Evolutionary conservation across 257 asterid genomes (phyloP), one percentile per base, ranked within the genome.

Genomic region (Jacaranda copaia): DNA sequence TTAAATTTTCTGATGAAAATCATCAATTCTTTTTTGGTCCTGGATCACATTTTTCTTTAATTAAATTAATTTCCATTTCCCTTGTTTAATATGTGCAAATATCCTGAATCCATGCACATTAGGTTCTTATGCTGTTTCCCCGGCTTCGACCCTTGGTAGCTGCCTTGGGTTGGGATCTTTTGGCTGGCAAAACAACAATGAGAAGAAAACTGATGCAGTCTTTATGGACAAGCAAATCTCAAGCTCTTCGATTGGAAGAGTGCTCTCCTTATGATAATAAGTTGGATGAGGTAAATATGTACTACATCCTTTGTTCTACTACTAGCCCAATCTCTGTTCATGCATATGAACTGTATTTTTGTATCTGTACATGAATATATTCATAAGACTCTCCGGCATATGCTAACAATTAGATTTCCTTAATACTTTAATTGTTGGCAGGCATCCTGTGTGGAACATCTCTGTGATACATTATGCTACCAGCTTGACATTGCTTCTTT

Each of bases 111-210:
- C 48, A 42, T 56, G 57, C 52, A 39, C 81, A 60, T 79, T 83
- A 95, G 99, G 89, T 93, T 79, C 96, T 95, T 68, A 84, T 84
- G 79, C 74, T 91, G 85, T 93, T 90, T 77, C 98, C 99, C 67
- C 91, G 94, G 63, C 97, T 95, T 83, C 99, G 91, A 82, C 99
- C 99, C 77, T 88, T 95, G 81, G 93, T 91, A 71, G 96, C 99
- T 68, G 97, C 88, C 75, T 87, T 95, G 89, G 98, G 99, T 70
- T 95, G 99, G 99, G 99, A 95, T 86, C 89, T 95, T 74, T 87
- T 95, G 81, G 92, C 97, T 78, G 96, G 98, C 20, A 95, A 89
- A 85, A 91, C 98, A 13, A 81, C 81, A 74, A 68, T 87, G 80
- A 93, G 98, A 79, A 89, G 96, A 84, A 89, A 86, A 80, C 79